phyloP scores from a whole-genome alignment of 148 eudicot genomes.

The Rhododendron kiyosumense region DNA sequence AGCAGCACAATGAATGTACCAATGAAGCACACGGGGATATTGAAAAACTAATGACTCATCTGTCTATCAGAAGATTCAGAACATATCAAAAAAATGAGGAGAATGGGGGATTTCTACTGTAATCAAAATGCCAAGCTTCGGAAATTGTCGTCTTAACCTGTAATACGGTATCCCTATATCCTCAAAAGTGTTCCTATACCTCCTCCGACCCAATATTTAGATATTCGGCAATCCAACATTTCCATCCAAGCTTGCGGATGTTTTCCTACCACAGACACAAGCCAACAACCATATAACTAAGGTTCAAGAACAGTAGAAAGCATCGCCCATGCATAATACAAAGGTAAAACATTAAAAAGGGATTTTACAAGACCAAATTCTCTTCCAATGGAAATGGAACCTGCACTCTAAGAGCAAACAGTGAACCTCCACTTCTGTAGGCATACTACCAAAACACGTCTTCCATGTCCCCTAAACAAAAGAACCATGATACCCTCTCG shows the following conservation, averaged over 20 bases:
- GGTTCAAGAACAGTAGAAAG: background rate
- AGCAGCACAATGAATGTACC: background rate
- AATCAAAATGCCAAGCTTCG: background rate
- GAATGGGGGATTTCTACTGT: background rate
- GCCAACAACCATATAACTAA: background rate
- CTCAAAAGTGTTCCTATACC: background rate
- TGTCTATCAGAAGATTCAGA: background rate
- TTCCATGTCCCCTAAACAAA: background rate
- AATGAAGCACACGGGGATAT: background rate
- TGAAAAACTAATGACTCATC: background rate
- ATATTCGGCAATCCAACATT: background rate
- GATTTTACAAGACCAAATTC: background rate
- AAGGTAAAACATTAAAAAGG: background rate
- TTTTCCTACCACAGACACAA: background rate
- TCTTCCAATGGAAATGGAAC: too few relatives aligned
- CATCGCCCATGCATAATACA: background rate
- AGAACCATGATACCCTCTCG: background rate
- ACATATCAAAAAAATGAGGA: background rate
- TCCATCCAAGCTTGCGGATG: background rate
- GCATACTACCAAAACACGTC: background rate
- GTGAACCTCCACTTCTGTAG: background rate
- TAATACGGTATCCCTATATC: background rate
- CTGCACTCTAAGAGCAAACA: too few relatives aligned
- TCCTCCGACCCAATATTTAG: background rate
- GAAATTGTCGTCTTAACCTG: background rate